Evolutionary conservation across 768 basidiomycete genomes (phyloP), one percentile per base, ranked within the genome.

Genomic region (Clitopilus passeckerianus): DNA sequence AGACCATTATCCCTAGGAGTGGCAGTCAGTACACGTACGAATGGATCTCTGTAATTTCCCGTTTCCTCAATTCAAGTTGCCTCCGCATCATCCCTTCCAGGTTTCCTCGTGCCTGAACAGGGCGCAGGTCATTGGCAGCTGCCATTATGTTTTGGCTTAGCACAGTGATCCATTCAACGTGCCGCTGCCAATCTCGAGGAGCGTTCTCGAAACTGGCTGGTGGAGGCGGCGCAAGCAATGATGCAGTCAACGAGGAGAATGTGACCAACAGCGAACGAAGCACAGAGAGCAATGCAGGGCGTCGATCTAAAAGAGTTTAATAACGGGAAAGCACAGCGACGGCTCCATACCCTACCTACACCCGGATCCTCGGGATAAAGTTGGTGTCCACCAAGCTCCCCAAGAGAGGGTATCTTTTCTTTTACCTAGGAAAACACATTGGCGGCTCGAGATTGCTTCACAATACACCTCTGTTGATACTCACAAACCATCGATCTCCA

Each of bases 401-500:
- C 87, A n/a, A 95, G 73, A 1, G 90, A 90, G 1, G 90, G 89
- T 27, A 93, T 86, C 15, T 78, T 85, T 67, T 94, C 92, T 67
- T 93, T 90, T 57, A 95, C 84, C 91, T 93, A 61, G 12, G 41
- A 22, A 54, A 55, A 34, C 56, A 43, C 33, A 56, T 30, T 4
- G 27, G 7, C 27, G 27, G 7, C 27, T 30, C 7, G 27, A 30
- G 27, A 30, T 30, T 30, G 27, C 27, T 30, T 30, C 27, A 30
- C 27, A 30, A 30, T 30, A 30, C 27, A 55, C 63, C 57, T 56
- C 56, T 57, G 63, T 44, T 46, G 10, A 18, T 65, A 70, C 90
- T 72, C 76, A 94, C 91, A 84, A 89, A 89, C 90, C 91, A 96
- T 66, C 81, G 80, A 70, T 95, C 91, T n/a, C 91, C 93, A 72